phyloP scores from a whole-genome alignment of 2,329 filamentous ascomycete species.

The Arthrinium phaeospermum region DNA sequence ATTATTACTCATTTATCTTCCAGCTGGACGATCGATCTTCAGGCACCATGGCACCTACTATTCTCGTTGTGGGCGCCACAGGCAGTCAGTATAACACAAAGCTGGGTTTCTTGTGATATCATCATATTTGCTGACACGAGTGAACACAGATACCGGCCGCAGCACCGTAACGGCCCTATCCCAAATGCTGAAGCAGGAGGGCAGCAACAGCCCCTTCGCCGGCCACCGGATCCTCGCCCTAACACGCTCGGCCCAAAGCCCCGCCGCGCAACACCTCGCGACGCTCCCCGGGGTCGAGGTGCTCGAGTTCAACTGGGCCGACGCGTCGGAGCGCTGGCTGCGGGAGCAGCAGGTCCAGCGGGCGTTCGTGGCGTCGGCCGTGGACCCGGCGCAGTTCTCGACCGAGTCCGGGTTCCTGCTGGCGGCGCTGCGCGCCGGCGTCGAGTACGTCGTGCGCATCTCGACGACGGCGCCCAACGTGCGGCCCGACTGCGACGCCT shows the following conservation, averaged over 20 bases:
- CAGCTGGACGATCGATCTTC: no score
- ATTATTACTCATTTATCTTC: not conserved
- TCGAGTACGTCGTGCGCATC: constrained; percentile 49
- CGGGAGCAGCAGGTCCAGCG: constrained; percentile 40
- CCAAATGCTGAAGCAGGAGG: not conserved
- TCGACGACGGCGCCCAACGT: constrained; percentile 46
- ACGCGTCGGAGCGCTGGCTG: constrained; percentile 48
- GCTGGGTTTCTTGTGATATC: not conserved
- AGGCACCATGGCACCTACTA: constrained; percentile 38
- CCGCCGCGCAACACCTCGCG: constrained; percentile 36
- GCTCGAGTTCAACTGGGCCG: constrained; percentile 42
- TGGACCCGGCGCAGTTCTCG: constrained; percentile 43
- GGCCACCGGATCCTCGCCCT: constrained; percentile 31
- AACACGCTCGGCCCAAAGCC: constrained; percentile 31
- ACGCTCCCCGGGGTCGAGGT: constrained; percentile 42
- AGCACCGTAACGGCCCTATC: not conserved
- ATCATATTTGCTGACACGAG: not conserved
- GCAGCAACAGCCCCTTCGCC: not conserved
- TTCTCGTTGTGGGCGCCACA: constrained; percentile 44
- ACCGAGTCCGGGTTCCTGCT: constrained; percentile 46
- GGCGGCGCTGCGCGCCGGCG: constrained; percentile 41
- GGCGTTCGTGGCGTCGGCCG: constrained; percentile 47
- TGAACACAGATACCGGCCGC: not conserved
- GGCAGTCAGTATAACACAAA: constrained; percentile 44
- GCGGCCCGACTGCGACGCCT: constrained; percentile 39